Base-by-base conservation (phyloP, 257 asterid genomes). In the Craterostigma plantagineum region DNA sequence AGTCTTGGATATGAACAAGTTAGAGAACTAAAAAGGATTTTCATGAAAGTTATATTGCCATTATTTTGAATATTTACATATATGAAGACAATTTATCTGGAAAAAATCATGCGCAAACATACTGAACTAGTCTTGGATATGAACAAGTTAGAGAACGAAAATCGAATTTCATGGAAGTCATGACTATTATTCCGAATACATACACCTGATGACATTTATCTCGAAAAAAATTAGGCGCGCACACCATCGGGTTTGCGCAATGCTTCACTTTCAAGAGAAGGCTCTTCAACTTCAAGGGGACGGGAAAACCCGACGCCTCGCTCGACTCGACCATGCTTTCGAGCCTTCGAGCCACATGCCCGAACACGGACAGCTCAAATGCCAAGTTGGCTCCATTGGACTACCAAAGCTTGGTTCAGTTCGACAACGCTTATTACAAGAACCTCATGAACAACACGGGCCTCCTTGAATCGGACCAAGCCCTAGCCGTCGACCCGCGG, bases 211-310 rank as follows among this genome's bases (percentile, higher is more conserved):
- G 30, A 6, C 30, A 23, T 23, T 23, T 23, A n/a, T 23, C 2
- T 23, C 30, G 30, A 23, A 23, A n/a, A n/a, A n/a, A 2, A 23
- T 6, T 64, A 69, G 93, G 92, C 33, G 92, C 71, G 8, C 92
- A 77, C 70, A 71, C 94, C 4, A 43, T 81, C 38, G 94, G 94
- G 14, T 77, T 74, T 52, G 94, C 94, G 43, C 92, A 72, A 23
- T 77, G 92, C 58, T 56, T 33, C 39, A 74, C 87, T 16, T 81
- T 81, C 53, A 77, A 75, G 41, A 64, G 23, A 16, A 59, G 94
- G 58, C 78, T 81, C 14, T 81, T 69, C 46, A 38, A 81, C 62
- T 77, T 74, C 38, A 82, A 74, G 13, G 94, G 94, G 35, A 57
- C 76, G 8, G 83, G 94, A 4, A 81, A 77, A 56, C 94, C 94